Evolutionary conservation across 1,284 basidiomycete genomes (phyloP).

Genomic region (Rhodotorula sp.): DNA sequence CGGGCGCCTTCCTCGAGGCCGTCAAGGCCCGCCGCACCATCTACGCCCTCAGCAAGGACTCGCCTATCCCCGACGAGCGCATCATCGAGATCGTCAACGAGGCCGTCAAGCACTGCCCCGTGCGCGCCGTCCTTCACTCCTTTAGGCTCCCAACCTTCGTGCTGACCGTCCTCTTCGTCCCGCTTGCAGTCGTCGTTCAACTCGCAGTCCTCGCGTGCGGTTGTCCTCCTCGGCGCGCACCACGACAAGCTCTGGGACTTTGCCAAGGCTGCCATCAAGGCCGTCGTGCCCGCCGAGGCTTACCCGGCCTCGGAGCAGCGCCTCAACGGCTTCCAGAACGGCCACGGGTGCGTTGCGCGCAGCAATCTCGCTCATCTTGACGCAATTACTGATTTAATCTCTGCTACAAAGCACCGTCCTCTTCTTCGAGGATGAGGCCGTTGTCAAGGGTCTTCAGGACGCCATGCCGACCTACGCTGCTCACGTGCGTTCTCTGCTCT

Average conservation of each 20-base stretch:
- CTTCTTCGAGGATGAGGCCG: slow-evolving; percentile 53
- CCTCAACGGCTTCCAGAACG: slow-evolving; percentile 51
- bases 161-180: not conserved
- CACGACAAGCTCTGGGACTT: slow-evolving; percentile 26
- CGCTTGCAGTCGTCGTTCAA: slow-evolving; percentile 50
- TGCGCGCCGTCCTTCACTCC: not conserved
- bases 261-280: slow-evolving; percentile 44
- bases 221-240: slow-evolving; percentile 39
- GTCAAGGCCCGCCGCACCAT: slow-evolving; percentile 52
- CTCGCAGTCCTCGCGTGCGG: slow-evolving; percentile 54
- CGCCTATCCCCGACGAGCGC: slow-evolving; percentile 50
- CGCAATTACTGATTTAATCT: not conserved
- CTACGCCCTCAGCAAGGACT: slow-evolving; percentile 53
- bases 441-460: slow-evolving; percentile 47
- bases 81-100: slow-evolving; percentile 53
- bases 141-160: no score
- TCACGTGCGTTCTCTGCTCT: slow-evolving; percentile 23
- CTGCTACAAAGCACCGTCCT: slow-evolving; percentile 49
- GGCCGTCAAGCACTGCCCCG: slow-evolving; percentile 54
- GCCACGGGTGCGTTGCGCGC: slow-evolving; percentile 47
- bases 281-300: slow-evolving; percentile 39
- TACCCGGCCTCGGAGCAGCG: slow-evolving; percentile 33
- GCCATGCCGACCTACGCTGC: slow-evolving; percentile 52
- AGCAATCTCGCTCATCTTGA: not conserved
- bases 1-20: slow-evolving; percentile 19